A percentile compares a stretch with the other conserved stretches of the same genome.
Evolutionary conservation across 768 basidiomycete species (phyloP).

Genomic region (Dentipellis sp.): DNA sequence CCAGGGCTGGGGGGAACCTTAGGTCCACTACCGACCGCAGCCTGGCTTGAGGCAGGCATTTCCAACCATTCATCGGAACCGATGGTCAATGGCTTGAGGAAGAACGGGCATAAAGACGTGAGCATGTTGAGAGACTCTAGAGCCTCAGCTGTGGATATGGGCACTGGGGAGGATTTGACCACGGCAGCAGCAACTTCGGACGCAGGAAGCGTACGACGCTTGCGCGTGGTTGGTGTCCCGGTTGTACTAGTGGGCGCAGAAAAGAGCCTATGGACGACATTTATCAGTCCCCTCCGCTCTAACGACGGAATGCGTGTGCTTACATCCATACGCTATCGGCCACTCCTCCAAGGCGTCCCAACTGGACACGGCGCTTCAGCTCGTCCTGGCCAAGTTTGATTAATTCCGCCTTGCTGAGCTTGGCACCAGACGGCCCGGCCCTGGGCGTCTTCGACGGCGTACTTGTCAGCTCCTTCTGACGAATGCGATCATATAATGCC

Average conservation of each 20-base stretch:
- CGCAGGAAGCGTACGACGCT: constrained; percentile 60
- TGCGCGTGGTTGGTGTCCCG: constrained; percentile 48
- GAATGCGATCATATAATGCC: constrained; percentile 75
- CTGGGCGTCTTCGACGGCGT: constrained; percentile 52
- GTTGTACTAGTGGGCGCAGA: constrained; percentile 48
- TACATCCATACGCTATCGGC: constrained; percentile 90
- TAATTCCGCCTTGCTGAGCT: constrained; percentile 53
- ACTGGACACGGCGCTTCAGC: constrained; percentile 61
- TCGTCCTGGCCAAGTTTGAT: constrained; percentile 71
- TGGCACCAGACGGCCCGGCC: constrained; percentile 30
- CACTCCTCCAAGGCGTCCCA: constrained; percentile 69
- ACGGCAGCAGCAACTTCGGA: constrained; percentile 61
- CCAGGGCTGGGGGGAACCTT: constrained; percentile 42
- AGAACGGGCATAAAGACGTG: constrained; percentile 68
- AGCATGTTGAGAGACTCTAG: constrained; percentile 64
- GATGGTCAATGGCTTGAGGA: constrained; percentile 56
- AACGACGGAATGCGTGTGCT: not conserved
- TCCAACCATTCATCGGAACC: constrained; percentile 47
- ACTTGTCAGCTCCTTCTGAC: constrained; percentile 57
- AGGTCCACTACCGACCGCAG: constrained; percentile 8
- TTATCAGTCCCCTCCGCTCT: not conserved
- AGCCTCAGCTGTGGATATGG: constrained; percentile 71
- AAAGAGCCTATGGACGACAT: constrained; percentile 46
- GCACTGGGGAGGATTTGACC: constrained; percentile 74
- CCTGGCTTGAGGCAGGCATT: constrained; percentile 39